Percentiles rank a stretch among this genome's conserved stretches.
Evolutionary conservation across 805 yeast genomes (phyloP).

Genomic region (Sugiyamaella lignohabitans): DNA sequence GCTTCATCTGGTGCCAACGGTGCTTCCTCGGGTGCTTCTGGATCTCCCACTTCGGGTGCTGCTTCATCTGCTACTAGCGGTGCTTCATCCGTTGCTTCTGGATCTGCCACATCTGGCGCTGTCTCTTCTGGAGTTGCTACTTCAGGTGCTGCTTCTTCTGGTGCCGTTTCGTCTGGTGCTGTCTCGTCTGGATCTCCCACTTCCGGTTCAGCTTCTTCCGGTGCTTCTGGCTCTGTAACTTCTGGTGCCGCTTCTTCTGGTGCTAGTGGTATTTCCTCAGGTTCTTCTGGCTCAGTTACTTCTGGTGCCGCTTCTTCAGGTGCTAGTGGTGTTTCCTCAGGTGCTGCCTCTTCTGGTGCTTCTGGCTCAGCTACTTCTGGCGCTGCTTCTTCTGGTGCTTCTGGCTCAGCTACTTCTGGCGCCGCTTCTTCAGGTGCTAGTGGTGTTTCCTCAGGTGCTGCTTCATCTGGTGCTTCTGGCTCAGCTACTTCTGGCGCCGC

Average conservation of each 20-base stretch:
- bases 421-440: not conserved
- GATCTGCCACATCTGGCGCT: not conserved
- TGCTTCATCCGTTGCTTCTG: conserved; percentile 7
- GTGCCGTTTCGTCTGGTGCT: not conserved
- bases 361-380: too few species aligned
- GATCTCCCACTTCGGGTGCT: too few species aligned
- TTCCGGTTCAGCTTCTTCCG: conserved; percentile 8
- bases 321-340: too few species aligned
- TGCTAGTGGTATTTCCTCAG: not conserved
- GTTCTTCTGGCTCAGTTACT: not conserved
- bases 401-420: not conserved
- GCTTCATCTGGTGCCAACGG: not conserved
- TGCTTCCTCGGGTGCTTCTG: conserved; percentile 7
- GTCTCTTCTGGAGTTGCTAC: not conserved
- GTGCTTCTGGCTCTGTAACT: not conserved
- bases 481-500: too few species aligned
- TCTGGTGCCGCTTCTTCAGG: too few species aligned
- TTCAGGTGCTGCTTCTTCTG: not conserved
- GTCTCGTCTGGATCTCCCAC: conserved; percentile 14
- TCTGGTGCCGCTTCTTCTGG: not conserved
- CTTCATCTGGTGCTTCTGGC: too few species aligned
- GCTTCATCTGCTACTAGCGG: conserved; percentile 10
- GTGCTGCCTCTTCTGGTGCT: too few species aligned
- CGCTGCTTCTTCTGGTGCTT: too few species aligned
- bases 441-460: too few species aligned